These are phyloP conservation scores for Thymus mandschuricus DNA, from an alignment of 257 asterid species.

Conservation along the genomic window DNA sequence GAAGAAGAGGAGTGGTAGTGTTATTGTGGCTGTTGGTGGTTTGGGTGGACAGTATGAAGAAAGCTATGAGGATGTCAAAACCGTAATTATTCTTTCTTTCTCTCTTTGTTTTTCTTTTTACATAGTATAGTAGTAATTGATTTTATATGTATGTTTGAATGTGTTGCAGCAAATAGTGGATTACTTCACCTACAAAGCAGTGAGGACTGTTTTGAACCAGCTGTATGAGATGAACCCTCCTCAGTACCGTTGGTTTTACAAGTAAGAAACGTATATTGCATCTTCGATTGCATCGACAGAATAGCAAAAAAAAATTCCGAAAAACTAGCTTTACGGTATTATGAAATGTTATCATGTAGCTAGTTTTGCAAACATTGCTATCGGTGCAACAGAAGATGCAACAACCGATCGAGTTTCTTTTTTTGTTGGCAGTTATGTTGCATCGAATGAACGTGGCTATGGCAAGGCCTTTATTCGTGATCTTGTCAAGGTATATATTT, in stretches of 20 bases:
- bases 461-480: slow-evolving; percentile 75
- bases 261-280: slow-evolving; percentile 48
- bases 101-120: not conserved
- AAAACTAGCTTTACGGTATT: no score
- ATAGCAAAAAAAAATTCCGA: no score
- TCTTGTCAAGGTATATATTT: slow-evolving; percentile 63
- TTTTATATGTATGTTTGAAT: not conserved
- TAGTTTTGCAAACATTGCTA: no score
- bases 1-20: not conserved
- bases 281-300: not conserved
- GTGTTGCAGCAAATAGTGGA: slow-evolving; percentile 70
- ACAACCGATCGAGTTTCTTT: no score
- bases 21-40: not conserved
- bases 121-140: no score
- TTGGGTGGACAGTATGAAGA: slow-evolving; percentile 26
- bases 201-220: slow-evolving; percentile 85
- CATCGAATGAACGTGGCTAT: slow-evolving; percentile 57
- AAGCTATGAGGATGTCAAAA: slow-evolving; percentile 16
- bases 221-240: slow-evolving; percentile 93
- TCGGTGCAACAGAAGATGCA: no score
- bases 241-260: slow-evolving; percentile 79
- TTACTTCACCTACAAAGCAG: slow-evolving; percentile 91
- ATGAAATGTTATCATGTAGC: no score
- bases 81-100: not conserved
- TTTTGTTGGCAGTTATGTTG: slow-evolving; percentile 52